phyloP scores from a whole-genome alignment of 257 asterid genomes.

The Capsicum pubescens region DNA sequence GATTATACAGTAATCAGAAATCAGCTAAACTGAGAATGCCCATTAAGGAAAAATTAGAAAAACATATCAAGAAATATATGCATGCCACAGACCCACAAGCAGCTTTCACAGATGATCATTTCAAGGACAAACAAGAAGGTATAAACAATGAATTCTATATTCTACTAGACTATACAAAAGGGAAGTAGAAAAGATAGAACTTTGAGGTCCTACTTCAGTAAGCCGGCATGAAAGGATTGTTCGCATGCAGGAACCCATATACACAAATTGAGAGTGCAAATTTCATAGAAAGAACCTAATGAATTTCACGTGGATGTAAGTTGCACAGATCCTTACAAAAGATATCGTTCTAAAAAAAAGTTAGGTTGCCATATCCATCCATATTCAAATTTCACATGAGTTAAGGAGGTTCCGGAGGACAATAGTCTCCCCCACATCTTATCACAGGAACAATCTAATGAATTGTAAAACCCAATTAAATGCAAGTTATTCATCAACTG shows the following conservation, averaged over 20 bases:
- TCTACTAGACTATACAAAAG: background rate
- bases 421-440: background rate
- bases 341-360: background rate
- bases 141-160: background rate
- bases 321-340: background rate
- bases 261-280: background rate
- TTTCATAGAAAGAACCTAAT: background rate
- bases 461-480: background rate
- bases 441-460: background rate
- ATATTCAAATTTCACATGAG: background rate
- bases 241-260: background rate
- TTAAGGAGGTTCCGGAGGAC: background rate
- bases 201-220: background rate
- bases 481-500: background rate
- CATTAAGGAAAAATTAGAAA: background rate
- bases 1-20: background rate
- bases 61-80: conserved; percentile 19
- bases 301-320: background rate
- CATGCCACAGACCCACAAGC: background rate
- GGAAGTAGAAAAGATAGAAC: background rate
- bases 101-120: background rate
- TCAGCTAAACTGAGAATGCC: background rate
- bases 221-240: background rate
- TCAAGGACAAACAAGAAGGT: background rate
- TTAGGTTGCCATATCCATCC: background rate